Conservation (phyloP, 2,329 filamentous ascomycete species). For the Fusarium brachygibbosum region DNA sequence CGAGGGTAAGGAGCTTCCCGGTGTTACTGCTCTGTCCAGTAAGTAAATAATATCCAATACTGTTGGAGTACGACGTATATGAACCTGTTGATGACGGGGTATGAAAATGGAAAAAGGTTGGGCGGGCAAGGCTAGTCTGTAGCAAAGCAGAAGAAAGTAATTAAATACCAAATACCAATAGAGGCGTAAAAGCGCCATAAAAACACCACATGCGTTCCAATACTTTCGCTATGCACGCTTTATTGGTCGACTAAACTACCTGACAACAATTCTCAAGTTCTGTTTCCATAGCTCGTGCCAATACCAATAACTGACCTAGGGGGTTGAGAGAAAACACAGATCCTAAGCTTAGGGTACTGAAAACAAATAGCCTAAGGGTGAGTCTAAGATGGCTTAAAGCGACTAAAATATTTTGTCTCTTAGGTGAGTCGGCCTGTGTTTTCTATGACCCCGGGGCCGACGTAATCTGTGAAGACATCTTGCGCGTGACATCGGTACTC, state of each 20-base stretch:
- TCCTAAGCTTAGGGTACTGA: too few relatives aligned
- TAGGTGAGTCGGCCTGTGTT: too few relatives aligned
- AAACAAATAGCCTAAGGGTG: too few relatives aligned
- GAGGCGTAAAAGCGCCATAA: constrained; percentile 25
- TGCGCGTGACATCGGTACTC: background rate
- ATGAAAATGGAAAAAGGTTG: constrained; percentile 52
- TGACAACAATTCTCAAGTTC: background rate
- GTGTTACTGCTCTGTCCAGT: constrained; percentile 90
- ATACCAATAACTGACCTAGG: too few relatives aligned
- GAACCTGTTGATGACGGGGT: constrained; percentile 51
- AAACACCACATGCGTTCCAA: background rate
- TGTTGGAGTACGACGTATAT: constrained; percentile 40
- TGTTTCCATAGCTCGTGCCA: background rate
- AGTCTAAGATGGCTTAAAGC: too few relatives aligned
- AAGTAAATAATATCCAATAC: constrained; percentile 63
- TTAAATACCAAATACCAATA: constrained; percentile 45
- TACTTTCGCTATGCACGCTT: background rate
- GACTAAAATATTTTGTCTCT: too few relatives aligned
- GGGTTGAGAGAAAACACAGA: too few relatives aligned
- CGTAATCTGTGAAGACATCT: background rate
- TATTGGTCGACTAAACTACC: constrained; percentile 21
- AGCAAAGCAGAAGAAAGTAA: constrained; percentile 46
- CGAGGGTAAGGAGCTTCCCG: constrained; percentile 97
- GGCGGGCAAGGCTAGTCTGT: constrained; percentile 55
- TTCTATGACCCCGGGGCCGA: too few relatives aligned